Base-by-base conservation (phyloP, 208 protist species). In the Kentomonas sorsogonicus region DNA sequence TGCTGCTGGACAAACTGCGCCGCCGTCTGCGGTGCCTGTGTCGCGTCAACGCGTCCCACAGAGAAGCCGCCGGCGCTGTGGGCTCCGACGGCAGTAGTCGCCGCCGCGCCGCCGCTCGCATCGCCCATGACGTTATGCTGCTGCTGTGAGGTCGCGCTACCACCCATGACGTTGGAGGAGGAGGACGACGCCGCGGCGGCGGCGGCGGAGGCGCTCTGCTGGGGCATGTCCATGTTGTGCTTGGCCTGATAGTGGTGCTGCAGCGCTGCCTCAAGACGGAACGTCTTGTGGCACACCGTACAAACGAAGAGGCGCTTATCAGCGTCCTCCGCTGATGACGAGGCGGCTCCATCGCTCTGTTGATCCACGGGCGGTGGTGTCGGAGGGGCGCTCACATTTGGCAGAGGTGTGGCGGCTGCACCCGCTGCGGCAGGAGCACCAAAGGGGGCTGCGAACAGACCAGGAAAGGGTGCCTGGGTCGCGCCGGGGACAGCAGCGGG, bases 231-330 rank as follows among this genome's bases (percentile, higher is more conserved):
- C 74, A 91, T 90, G 68, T 88, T 89, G 60, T 95, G 89, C 66
- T 95, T 95, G 2, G 85, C 83, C 60, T 86, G 79, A 45, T 93
- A 93, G 71, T 95, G 89, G 52, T 95, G 89, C 56, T 84, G 80
- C 45, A 95, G 66, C 15, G 89, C 89, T 15, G 89, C 85, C 69
- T 95, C 85, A 1, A 95, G 60, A 11, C 89, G 79, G 51, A 95
- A 95, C 20, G 77, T 80, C 50, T 95, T 95, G 36, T 91, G 79
- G 69, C 89, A 95, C 3, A 95, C 71, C 0, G 83, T 91, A 68
- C 89, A 95, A 23, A 91, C 84, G 69, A 84, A 91, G 1, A 50
- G 41, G 29, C 76, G 74, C 65, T 86, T 77, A 1, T 41, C 61
- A 0, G 56, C 43, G 1, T 11, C 23, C 15, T 20, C 52, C 13